Evolutionary conservation across 1,284 basidiomycete genomes (phyloP).

Genomic region (Austropuccinia psidii): DNA sequence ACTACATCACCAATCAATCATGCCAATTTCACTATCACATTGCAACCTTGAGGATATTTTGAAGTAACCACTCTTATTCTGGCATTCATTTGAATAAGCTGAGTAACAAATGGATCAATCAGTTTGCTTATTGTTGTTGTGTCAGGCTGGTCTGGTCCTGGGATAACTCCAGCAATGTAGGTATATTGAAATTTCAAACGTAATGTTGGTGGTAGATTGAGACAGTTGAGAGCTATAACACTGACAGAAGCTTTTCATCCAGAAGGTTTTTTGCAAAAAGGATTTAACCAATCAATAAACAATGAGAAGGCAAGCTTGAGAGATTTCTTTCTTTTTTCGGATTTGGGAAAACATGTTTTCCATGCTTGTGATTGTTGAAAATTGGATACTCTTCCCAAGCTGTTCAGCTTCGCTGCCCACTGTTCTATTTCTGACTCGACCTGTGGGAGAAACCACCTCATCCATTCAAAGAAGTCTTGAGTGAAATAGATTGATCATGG

Average conservation of each 20-base stretch:
- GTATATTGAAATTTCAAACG: neutral
- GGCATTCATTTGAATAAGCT: neutral
- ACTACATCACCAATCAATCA: constrained; percentile 2
- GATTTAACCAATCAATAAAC: constrained; percentile 17
- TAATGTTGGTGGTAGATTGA: neutral
- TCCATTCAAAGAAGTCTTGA: no score
- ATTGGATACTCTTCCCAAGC: no score
- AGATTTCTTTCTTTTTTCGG: no score
- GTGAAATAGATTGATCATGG: no score
- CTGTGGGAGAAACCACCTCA: no score
- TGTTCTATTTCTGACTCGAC: no score
- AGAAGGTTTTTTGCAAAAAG: neutral
- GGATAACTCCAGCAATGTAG: neutral
- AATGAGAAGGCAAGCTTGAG: constrained; percentile 5
- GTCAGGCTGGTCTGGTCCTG: neutral
- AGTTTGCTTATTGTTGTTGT: neutral
- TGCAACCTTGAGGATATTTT: neutral
- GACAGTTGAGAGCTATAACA: constrained; percentile 3
- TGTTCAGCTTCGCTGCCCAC: no score
- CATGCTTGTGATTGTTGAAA: no score
- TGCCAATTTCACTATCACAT: neutral
- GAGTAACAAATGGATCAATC: neutral
- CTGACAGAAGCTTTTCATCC: neutral
- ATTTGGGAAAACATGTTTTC: no score
- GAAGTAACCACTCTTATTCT: neutral